Base-by-base conservation (phyloP, 2,329 filamentous ascomycete genomes). In the Venturia asperata region DNA sequence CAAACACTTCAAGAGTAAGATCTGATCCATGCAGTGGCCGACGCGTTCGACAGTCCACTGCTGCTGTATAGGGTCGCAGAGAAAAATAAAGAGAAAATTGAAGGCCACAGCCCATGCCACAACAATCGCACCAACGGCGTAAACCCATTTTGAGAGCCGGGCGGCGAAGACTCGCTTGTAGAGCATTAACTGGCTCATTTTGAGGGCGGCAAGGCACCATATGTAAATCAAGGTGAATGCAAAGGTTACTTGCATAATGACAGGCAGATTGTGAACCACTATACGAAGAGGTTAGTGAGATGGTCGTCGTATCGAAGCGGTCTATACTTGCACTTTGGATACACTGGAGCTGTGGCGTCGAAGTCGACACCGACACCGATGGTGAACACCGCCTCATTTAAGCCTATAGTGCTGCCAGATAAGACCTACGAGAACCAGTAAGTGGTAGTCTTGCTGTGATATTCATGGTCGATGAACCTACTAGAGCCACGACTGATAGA, bases 171-270 rank as follows among this genome's bases (percentile, higher is more conserved):
- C 21, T 27, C 47, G 47, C 21, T 27, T 27, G 47, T 52, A 52
- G 11, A 52, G 47, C 21, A 52, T 52, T 21, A 52, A 21, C 10
- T 52, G 47, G 47, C 47, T 52, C 47, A 52, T 52, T 52, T 52
- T 52, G 21, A 52, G 47, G 47, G 47, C 21, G 1, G 47, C 47
- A 15, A 52, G 47, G 27, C 47, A 52, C 47, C 47, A 52, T 15
- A 52, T 52, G 24, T 52, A 52, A 6, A 52, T 21, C 47, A 52
- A 27, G 15, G 47, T 52, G 47, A 27, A 52, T 2, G 47, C 21
- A 27, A 52, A 52, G 21, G 47, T 52, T 13, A 52, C 5, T 21
- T 52, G 47, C 47, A 52, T 52, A 9, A 52, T 52, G 13, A 52
- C 47, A 17, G 47, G 47, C 11, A 52, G 21, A 27, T 52, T 52